Base-by-base conservation (phyloP, 805 yeast species). In the Candida bentonensis region DNA sequence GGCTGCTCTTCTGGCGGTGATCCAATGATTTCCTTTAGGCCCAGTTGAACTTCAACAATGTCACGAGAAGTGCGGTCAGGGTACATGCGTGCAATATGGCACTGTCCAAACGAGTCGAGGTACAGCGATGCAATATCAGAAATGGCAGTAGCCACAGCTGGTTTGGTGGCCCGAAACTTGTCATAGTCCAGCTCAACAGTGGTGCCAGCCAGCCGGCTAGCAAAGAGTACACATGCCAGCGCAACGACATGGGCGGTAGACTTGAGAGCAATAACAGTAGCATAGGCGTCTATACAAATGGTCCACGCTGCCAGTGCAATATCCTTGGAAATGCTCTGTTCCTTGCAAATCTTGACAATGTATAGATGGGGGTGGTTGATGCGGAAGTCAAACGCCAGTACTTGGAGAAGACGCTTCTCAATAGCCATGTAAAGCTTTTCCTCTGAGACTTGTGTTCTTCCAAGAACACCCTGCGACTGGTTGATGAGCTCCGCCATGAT, bases 241-340 rank as follows among this genome's bases (percentile, higher is more conserved):
- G 95, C 86, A 25, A 81, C 74, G 22, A 79, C 70, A 57, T 85
- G 89, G 2, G 84, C 78, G 1, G 95, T 92, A 5, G 76, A 70
- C 53, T 75, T 78, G 27, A 87, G 61, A 7, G 77, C 69, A 15
- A 81, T 67, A 28, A 82, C 84, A 2, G 94, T 76, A 45, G 78
- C 72, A 56, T 79, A 75, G 9, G 78, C 66, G 58, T 87, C 96
- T 52, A 76, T 76, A n/a, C 78, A 67, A 2, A 86, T 68, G n/a
- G 75, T 60, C 95, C 95, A 87, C 2, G 82, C 76, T 30, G 75
- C 58, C 51, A 70, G 65, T 3, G 79, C 70, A 9, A 70, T 57
- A 15, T 72, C 68, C 51, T 71, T 67, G 21, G 69, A 65, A 13
- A 78, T 48, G 1, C 61, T 58, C 70, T 63, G 44, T 64, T 69